Base-by-base conservation (phyloP, 768 basidiomycete species). In the Kwoniella sp. region DNA sequence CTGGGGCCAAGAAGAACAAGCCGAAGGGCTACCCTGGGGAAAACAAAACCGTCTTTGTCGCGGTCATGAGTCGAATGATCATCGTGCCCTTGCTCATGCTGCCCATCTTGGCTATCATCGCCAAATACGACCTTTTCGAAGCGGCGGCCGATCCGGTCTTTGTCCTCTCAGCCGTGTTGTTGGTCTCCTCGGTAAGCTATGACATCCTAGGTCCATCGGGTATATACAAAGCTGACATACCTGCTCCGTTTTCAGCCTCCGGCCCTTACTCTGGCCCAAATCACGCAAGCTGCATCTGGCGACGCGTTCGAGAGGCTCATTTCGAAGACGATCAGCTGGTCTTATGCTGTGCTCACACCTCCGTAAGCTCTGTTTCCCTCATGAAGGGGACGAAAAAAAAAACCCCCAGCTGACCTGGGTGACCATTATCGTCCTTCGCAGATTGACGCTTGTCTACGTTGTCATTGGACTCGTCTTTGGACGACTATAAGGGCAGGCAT, bases 231-330 rank as follows among this genome's bases (percentile, higher is more conserved):
- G 38, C 28, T 28, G 30, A 50, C 37, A 9, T 22, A 37, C 34
- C 12, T 51, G 22, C 7, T 25, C 48, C 26, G 5, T n/a, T 29
- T 58, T 34, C 29, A 91, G 17, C 92, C 92, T 1, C 90, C 92
- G 0, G 93, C 92, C 37, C 76, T 88, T 75, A 88, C 88, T 22
- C 83, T 88, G 26, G 87, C 88, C 1, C 87, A 90, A 84, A 91
- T 93, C 73, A 92, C 92, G 0, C 90, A 92, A 78, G 89, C 90
- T 74, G 90, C 89, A 1, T 89, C 83, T 0, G 90, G 91, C 2
- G 91, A 91, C 73, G 88, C 91, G 0, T 97, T 98, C 76, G 95
- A 97, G 82, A 84, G 92, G 0, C 85, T 97, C 37, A 90, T 96
- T 78, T 89, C 88, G 65, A 86, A 91, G 58, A 97, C 94, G 0